A percentile compares a stretch with the other conserved stretches of the same genome.
Conservation (phyloP, 345 rosid genomes). For the Camelina neglecta region DNA sequence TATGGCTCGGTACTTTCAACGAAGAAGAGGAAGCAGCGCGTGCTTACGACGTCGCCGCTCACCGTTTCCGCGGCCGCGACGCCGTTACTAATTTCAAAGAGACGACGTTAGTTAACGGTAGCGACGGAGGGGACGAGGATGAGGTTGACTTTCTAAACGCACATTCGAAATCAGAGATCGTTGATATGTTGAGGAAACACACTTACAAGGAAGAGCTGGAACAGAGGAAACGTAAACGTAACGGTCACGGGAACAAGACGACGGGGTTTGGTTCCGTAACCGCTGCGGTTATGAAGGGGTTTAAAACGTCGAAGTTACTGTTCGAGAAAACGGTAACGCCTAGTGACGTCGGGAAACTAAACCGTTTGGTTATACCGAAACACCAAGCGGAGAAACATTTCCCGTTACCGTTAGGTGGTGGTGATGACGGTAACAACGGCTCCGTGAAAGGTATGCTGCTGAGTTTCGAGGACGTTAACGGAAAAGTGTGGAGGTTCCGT, state of each 20-base stretch:
- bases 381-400: constrained; percentile 90
- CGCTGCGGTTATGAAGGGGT: constrained; percentile 16
- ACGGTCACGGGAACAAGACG: constrained; percentile 34
- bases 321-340: constrained; percentile 92
- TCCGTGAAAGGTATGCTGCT: constrained; percentile 62
- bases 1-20: constrained; percentile 94
- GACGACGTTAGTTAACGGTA: constrained; percentile 25
- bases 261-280: constrained; percentile 36
- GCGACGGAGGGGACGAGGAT: constrained; percentile 50
- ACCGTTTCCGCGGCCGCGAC: constrained; percentile 86
- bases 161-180: constrained; percentile 85
- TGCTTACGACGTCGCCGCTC: constrained; percentile 85
- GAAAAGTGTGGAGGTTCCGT: constrained; percentile 90
- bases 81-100: constrained; percentile 76
- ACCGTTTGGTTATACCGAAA: constrained; percentile 91
- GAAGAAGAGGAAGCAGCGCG: constrained; percentile 81
- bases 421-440: constrained; percentile 6
- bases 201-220: constrained; percentile 75
- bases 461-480: constrained; percentile 69
- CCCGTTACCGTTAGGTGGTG: constrained; percentile 48
- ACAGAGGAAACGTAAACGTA: constrained; percentile 54
- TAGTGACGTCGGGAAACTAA: constrained; percentile 93
- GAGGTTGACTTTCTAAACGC: constrained; percentile 56
- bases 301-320: constrained; percentile 60
- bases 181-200: constrained; percentile 90